Conservation (phyloP, 2,329 filamentous ascomycete genomes). For the Mollisia scopiformis region DNA sequence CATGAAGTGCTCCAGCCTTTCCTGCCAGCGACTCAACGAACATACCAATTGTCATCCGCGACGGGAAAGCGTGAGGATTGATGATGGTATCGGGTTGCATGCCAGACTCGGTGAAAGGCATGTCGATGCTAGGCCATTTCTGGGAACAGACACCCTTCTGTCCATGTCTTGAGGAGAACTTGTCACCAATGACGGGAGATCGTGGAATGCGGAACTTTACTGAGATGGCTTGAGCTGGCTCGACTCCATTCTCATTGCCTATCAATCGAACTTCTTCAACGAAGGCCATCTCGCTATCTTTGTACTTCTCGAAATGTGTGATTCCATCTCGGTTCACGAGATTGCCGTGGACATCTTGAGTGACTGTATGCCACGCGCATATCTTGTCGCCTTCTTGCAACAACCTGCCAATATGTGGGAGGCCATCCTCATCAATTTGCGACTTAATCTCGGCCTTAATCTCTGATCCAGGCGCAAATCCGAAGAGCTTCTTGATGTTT, state of each 20-base stretch:
- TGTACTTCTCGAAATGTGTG: constrained; percentile 92
- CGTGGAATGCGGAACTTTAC: constrained; percentile 93
- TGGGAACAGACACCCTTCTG: constrained; percentile 97
- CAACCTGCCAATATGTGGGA: constrained; percentile 78
- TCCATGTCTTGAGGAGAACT: constrained; percentile 97
- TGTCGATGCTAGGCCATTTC: constrained; percentile 90
- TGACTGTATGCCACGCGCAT: constrained; percentile 88
- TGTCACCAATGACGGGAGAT: constrained; percentile 93
- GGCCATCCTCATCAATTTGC: constrained; percentile 83
- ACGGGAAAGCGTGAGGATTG: constrained; percentile 98
- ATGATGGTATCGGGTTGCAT: constrained; percentile 99
- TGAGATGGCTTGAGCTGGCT: constrained; percentile 85
- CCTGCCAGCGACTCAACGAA: constrained; percentile 97
- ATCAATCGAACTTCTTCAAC: constrained; percentile 93
- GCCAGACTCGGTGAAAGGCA: constrained; percentile 95
- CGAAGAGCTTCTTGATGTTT: constrained; percentile 81
- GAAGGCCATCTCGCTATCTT: constrained; percentile 84
- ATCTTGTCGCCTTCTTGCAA: constrained; percentile 82
- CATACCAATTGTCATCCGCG: constrained; percentile 99
- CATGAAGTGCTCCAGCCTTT: constrained; percentile 92
- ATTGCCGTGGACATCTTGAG: constrained; percentile 75
- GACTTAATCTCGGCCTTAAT: constrained; percentile 72
- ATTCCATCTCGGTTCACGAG: constrained; percentile 84
- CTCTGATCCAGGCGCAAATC: constrained; percentile 76
- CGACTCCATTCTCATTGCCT: constrained; percentile 79